A percentile compares a stretch with the other conserved stretches of the same genome.
phyloP scores from a whole-genome alignment of 768 basidiomycete genomes.

The Lactarius pseudohatsudake region DNA sequence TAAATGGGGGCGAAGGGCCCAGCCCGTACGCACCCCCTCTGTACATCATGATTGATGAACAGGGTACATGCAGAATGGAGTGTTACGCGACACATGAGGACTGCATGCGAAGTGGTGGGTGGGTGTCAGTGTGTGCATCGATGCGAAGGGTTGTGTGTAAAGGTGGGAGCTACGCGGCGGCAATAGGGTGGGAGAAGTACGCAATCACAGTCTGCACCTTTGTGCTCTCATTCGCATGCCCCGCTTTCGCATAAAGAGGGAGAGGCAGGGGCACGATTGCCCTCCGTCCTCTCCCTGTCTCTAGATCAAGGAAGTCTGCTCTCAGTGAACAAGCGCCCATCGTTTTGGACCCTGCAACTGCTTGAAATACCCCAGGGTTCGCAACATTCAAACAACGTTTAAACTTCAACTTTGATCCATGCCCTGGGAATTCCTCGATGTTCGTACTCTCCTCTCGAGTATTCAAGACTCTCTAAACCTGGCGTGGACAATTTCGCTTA shows the following conservation, averaged over 20 bases:
- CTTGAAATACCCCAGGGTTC: neutral
- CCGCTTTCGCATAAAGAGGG: neutral
- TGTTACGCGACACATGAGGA: neutral
- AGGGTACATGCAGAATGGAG: neutral
- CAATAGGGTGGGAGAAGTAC: neutral
- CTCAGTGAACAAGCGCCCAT: neutral
- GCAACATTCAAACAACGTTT: neutral
- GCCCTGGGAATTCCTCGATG: slow-evolving; percentile 27
- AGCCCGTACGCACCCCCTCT: neutral
- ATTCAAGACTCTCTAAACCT: neutral
- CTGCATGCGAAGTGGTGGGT: neutral
- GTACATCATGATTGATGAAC: neutral
- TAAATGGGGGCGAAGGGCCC: neutral
- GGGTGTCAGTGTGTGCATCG: neutral
- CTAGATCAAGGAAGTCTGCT: neutral
- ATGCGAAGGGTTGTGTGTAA: neutral
- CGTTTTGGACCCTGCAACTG: neutral
- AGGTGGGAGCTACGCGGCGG: neutral
- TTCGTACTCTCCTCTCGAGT: slow-evolving; percentile 15
- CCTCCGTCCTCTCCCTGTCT: neutral
- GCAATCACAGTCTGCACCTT: neutral
- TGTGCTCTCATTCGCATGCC: neutral
- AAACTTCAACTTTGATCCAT: slow-evolving; percentile 2
- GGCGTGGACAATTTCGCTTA: slow-evolving; percentile 33
- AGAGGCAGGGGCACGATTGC: neutral